These are phyloP conservation scores for Paramecium tetraurelia DNA, from an alignment of 73 alveolate species.

Conservation along the genomic window DNA sequence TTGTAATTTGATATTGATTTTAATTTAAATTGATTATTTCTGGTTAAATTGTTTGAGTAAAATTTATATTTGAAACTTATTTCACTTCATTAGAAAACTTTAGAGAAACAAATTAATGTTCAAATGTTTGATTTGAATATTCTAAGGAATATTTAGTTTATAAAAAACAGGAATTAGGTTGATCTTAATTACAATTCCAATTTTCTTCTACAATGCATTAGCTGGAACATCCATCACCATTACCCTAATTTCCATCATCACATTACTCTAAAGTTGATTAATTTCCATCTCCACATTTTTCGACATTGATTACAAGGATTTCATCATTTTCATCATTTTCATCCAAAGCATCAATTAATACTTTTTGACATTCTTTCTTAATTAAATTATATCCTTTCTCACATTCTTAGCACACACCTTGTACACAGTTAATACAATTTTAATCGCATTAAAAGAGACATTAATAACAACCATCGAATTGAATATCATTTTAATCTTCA, in stretches of 20 bases:
- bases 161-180: neutral
- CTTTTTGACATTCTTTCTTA: neutral
- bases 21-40: neutral
- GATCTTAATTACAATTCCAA: neutral
- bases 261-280: neutral
- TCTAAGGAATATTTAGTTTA: neutral
- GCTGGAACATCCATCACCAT: neutral
- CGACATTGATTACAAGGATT: neutral
- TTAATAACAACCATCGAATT: slow-evolving; percentile 4
- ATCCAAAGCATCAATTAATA: neutral
- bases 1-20: neutral
- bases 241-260: neutral
- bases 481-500: neutral
- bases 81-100: neutral
- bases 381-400: neutral
- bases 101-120: neutral
- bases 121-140: neutral
- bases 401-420: neutral
- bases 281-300: neutral
- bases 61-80: neutral
- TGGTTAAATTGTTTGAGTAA: neutral
- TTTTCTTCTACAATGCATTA: neutral
- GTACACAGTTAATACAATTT: neutral
- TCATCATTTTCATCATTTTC: neutral
- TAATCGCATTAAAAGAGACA: neutral